Conservation (phyloP, 352 stramenopile genomes). For the Detonula confervacea region DNA sequence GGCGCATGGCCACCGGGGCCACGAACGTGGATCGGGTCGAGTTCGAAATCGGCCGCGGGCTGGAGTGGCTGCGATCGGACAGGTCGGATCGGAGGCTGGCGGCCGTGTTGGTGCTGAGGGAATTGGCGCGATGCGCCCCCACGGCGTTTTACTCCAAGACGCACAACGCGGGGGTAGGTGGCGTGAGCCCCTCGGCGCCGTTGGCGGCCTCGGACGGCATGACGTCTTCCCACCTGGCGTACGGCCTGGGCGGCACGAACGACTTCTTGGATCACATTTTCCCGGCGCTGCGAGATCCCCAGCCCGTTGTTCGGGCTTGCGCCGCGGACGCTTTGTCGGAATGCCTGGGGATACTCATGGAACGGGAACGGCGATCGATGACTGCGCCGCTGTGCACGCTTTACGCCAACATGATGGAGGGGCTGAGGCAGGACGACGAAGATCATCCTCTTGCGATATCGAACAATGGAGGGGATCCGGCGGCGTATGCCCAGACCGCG, state of each 20-base stretch:
- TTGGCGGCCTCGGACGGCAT: background rate
- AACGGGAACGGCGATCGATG: conserved; percentile 69
- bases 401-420: conserved; percentile 78
- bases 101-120: conserved; percentile 74
- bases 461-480: conserved; percentile 4
- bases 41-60: conserved; percentile 75
- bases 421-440: conserved; percentile 43
- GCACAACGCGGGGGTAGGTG: conserved; percentile 9
- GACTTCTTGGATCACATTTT: conserved; percentile 86
- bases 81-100: conserved; percentile 81
- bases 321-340: conserved; percentile 81
- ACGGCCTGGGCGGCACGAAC: conserved; percentile 58
- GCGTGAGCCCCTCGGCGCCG: background rate
- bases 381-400: conserved; percentile 78
- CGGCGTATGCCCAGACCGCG: conserved; percentile 1
- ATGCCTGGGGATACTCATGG: conserved; percentile 83
- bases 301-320: conserved; percentile 83
- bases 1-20: conserved; percentile 71
- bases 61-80: conserved; percentile 82
- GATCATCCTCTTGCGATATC: background rate
- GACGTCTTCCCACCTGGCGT: background rate
- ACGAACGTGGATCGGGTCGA: conserved; percentile 82
- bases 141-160: conserved; percentile 85
- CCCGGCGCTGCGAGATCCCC: conserved; percentile 71
- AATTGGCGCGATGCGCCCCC: conserved; percentile 80